Conservation (phyloP, 2,329 filamentous ascomycete genomes). For the Zasmidium cellare region DNA sequence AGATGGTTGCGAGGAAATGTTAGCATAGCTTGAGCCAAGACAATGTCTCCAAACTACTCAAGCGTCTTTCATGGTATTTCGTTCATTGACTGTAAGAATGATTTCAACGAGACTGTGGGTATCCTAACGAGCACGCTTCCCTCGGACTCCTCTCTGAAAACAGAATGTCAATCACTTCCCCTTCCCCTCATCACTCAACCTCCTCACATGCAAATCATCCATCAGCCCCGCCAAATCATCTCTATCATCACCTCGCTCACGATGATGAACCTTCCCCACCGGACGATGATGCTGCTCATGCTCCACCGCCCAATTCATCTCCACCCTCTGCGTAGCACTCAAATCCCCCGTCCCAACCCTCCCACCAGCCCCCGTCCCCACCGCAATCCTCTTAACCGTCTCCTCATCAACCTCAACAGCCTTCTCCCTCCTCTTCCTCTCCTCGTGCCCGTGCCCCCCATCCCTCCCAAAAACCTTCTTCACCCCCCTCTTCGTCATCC, state of each 20-base stretch:
- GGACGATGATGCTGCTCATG: too few relatives aligned
- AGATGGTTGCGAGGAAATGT: slow-evolving; percentile 32
- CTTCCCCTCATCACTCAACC: background rate
- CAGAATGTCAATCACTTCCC: background rate
- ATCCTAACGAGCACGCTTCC: background rate
- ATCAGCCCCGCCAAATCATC: slow-evolving; percentile 15
- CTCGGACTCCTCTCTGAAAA: background rate
- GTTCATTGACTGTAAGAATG: background rate
- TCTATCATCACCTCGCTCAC: background rate
- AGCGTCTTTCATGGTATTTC: background rate
- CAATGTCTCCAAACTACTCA: slow-evolving; percentile 2
- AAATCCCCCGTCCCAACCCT: slow-evolving; percentile 2
- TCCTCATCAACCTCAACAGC: background rate
- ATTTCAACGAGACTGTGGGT: background rate
- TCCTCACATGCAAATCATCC: slow-evolving; percentile 8
- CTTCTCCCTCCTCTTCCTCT: slow-evolving; percentile 1
- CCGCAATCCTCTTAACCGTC: background rate
- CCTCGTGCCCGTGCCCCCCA: slow-evolving; percentile 1
- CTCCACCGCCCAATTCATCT: slow-evolving; percentile 24
- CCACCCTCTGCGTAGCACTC: slow-evolving; percentile 14
- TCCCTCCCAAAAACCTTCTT: slow-evolving; percentile 52
- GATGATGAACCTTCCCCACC: too few relatives aligned
- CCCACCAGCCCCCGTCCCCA: too few relatives aligned
- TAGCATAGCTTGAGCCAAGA: slow-evolving; percentile 40
- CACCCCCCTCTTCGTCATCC: slow-evolving; percentile 65